These are phyloP conservation scores for Incumbomyces lentus DNA, from an alignment of 2,329 filamentous ascomycete species.

Conservation along the genomic window DNA sequence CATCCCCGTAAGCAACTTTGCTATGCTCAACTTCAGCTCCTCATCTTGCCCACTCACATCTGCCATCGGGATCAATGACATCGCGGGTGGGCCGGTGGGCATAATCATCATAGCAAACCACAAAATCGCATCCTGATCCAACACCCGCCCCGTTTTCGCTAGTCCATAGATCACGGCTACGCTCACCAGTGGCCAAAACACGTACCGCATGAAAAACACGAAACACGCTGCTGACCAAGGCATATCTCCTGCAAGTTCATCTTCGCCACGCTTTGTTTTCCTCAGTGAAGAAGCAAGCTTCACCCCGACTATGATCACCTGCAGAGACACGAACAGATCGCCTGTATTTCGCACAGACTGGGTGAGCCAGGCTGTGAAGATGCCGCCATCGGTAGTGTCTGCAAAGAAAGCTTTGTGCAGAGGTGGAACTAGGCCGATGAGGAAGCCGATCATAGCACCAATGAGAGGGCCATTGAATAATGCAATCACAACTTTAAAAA, in stretches of 20 bases:
- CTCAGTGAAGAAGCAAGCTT: conserved; percentile 48
- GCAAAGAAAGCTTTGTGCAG: conserved; percentile 55
- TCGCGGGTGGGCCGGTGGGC: conserved; percentile 45
- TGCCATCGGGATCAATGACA: conserved; percentile 44
- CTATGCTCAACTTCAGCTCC: conserved; percentile 43
- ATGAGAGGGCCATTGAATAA: conserved; percentile 55
- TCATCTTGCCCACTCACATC: conserved; percentile 33
- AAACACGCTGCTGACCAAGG: conserved; percentile 42
- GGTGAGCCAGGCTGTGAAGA: conserved; percentile 58
- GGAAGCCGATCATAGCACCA: conserved; percentile 47
- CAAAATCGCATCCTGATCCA: conserved; percentile 51
- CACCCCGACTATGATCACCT: conserved; percentile 57
- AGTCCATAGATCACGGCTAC: conserved; percentile 47
- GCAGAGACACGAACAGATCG: conserved; percentile 52
- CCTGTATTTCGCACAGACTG: conserved; percentile 52
- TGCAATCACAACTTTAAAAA: conserved; percentile 33
- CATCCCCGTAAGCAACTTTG: conserved; percentile 34
- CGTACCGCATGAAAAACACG: conserved; percentile 47
- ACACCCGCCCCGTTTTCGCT: conserved; percentile 41
- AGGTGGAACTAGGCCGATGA: conserved; percentile 50
- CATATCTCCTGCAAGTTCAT: conserved; percentile 26
- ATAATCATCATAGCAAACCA: conserved; percentile 57
- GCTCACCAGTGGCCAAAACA: conserved; percentile 50
- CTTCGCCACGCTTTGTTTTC: conserved; percentile 34
- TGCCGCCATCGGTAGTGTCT: conserved; percentile 47